A percentile compares a stretch with the other conserved stretches of the same genome.
These are phyloP conservation scores for Podosphaera xanthii DNA, from an alignment of 2,329 filamentous ascomycete species.

Conservation along the genomic window DNA sequence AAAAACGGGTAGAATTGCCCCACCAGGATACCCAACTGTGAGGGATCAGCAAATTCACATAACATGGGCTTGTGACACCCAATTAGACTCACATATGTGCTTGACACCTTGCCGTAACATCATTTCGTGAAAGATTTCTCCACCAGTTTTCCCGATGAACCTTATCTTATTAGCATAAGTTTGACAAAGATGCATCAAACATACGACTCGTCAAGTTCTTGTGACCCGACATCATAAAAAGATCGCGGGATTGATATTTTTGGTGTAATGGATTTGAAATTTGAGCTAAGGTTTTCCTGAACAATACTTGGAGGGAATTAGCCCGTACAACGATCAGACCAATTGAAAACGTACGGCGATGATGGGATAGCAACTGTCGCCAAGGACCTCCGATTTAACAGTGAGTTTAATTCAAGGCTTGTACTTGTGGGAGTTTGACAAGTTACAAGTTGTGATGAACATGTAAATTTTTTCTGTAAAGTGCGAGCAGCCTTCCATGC, in stretches of 20 bases:
- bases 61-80: background rate
- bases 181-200: constrained; percentile 18
- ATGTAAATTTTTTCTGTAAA: constrained; percentile 15
- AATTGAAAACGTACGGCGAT: constrained; percentile 7
- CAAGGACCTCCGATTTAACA: constrained; percentile 23
- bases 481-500: constrained; percentile 25
- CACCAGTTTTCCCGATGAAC: constrained; percentile 85
- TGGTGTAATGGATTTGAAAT: constrained; percentile 27
- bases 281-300: constrained; percentile 38
- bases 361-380: constrained; percentile 24
- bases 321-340: constrained; percentile 11
- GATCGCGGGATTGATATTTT: constrained; percentile 36
- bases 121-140: constrained; percentile 98
- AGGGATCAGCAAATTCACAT: constrained; percentile 5
- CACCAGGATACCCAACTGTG: constrained; percentile 69
- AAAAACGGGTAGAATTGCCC: constrained; percentile 91
- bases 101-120: constrained; percentile 85
- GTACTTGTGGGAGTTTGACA: constrained; percentile 18
- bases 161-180: constrained; percentile 19
- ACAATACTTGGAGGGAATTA: constrained; percentile 22
- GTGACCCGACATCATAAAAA: constrained; percentile 37
- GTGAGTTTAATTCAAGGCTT: constrained; percentile 17
- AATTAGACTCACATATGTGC: constrained; percentile 57
- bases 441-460: constrained; percentile 20
- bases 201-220: constrained; percentile 63